Conservation (phyloP, 164 flowering plant species). For the Annona squamosa region DNA sequence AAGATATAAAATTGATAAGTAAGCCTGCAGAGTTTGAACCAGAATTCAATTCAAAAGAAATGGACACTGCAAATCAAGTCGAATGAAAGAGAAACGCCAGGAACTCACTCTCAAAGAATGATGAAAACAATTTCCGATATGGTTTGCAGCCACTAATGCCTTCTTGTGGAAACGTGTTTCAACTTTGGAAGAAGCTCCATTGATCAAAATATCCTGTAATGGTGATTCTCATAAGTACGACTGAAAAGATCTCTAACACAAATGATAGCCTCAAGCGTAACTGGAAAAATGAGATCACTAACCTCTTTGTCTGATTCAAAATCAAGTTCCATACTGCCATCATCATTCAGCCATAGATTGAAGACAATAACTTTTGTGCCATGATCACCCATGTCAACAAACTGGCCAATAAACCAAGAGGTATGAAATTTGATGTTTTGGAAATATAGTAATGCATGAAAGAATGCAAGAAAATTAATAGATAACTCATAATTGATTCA, state of each 20-base stretch:
- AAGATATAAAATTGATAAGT: slow-evolving; percentile 77
- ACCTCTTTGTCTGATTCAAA: slow-evolving; percentile 77
- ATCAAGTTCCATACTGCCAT: slow-evolving; percentile 72
- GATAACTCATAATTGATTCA: neutral
- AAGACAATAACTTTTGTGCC: slow-evolving; percentile 84
- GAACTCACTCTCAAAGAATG: slow-evolving; percentile 75
- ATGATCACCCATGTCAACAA: slow-evolving; percentile 70
- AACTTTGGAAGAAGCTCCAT: slow-evolving; percentile 28
- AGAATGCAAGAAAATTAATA: neutral
- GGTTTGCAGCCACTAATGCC: slow-evolving; percentile 36
- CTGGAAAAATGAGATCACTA: slow-evolving; percentile 1
- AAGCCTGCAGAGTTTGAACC: slow-evolving; percentile 30
- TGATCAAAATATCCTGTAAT: slow-evolving; percentile 64
- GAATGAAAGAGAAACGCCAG: too few species aligned
- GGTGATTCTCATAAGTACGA: slow-evolving; percentile 4
- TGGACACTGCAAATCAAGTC: neutral
- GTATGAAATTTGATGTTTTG: slow-evolving; percentile 4
- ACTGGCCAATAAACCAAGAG: slow-evolving; percentile 45
- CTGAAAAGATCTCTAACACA: neutral
- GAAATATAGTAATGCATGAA: neutral
- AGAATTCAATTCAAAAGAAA: neutral
- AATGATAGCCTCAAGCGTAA: neutral
- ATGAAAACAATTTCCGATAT: slow-evolving; percentile 53
- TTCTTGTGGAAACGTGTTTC: slow-evolving; percentile 16
- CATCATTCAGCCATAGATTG: slow-evolving; percentile 73